Evolutionary conservation across 164 flowering plant genomes (phyloP).

Genomic region (Piper longum): DNA sequence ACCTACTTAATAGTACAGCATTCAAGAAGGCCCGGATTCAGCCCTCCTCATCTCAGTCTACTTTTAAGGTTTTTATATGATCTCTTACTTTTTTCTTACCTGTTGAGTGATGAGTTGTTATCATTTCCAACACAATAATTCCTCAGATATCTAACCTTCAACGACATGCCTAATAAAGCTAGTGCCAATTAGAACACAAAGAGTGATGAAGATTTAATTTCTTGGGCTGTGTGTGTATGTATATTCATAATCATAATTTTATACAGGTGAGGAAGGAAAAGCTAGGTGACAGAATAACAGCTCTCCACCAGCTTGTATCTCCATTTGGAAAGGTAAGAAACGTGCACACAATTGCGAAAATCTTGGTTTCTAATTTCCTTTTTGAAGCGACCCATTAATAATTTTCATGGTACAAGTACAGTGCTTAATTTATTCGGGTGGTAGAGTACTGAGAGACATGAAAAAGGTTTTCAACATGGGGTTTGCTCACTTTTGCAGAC

Average conservation of each 20-base stretch:
- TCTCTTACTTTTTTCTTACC: background rate
- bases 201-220: background rate
- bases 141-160: background rate
- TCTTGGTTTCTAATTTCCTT: background rate
- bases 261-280: slow-evolving; percentile 44
- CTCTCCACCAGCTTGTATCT: slow-evolving; percentile 42
- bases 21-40: slow-evolving; percentile 10
- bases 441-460: background rate
- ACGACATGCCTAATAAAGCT: background rate
- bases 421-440: background rate
- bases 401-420: slow-evolving; percentile 3
- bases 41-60: slow-evolving; percentile 4
- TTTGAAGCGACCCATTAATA: background rate
- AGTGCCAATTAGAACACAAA: background rate
- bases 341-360: background rate
- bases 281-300: slow-evolving; percentile 39
- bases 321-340: slow-evolving; percentile 39
- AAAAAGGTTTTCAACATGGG: slow-evolving; percentile 4
- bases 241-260: background rate
- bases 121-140: background rate
- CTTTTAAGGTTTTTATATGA: slow-evolving; percentile 3
- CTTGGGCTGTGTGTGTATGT: background rate
- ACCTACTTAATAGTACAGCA: background rate
- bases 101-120: background rate
- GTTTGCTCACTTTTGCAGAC: slow-evolving; percentile 62